Base-by-base conservation (phyloP, 164 flowering plant species). In the grape (Vitis vinifera) region DNA sequence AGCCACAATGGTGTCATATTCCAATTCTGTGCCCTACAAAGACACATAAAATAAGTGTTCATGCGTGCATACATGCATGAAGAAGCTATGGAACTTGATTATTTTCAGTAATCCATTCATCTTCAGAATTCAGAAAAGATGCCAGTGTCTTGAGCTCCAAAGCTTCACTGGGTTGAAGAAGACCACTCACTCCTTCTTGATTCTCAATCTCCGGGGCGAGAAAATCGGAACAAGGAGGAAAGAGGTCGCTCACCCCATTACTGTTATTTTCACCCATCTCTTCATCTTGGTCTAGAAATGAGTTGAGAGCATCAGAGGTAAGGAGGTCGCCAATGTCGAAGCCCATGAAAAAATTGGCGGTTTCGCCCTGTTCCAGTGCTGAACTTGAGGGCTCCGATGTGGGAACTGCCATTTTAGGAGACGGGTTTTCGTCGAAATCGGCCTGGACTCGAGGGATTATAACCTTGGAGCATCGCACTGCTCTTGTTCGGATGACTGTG, bases 401-500 rank as follows among this genome's bases (percentile, higher is more conserved):
- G 44, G 44, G 44, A 37, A 6, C 44, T 6, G 44, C 59, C 50
- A 53, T 31, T 53, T 55, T 37, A 37, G 44, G 44, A 37, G 44
- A 2, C 44, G 44, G 10, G 7, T 47, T n/a, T 1, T 44, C 8
- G 8, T 31, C 27, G 27, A 15, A 9, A 37, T 59, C 47, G 3
- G 13, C 14, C 9, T 17, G 31, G 5, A 12, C 29, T 17, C 16
- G 68, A 5, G 63, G 50, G 27, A 63, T n/a, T 27, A 58, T 11
- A 10, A 59, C 73, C 17, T 53, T 63, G 3, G 68, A 68, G 60
- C 69, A 74, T n/a, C 65, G 11, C 2, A 59, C 52, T 31, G 72
- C 77, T 64, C 37, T 74, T 6, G 73, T 69, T 51, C 77, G 63
- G 47, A 74, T 69, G 17, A 52, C 72, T n/a, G 12, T 44, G 31